Base-by-base conservation (phyloP, 768 basidiomycete genomes). In the Amanita exitialis region DNA sequence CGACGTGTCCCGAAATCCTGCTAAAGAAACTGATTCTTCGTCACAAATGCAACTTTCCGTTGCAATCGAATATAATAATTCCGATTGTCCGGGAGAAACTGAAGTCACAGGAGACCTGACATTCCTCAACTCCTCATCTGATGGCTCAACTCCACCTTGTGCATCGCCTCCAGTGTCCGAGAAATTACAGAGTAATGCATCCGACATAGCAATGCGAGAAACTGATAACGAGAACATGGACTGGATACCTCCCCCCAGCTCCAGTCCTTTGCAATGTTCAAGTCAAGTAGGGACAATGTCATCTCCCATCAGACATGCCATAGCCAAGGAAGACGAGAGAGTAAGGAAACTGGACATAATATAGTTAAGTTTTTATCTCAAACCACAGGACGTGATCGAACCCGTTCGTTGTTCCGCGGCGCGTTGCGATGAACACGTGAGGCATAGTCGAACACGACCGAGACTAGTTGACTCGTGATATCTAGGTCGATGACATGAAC, bases 171-270 rank as follows among this genome's bases (percentile, higher is more conserved):
- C 27, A 5, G 27, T 28, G n/a, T 44, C 43, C 27, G 16, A 44
- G 27, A 9, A 9, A 28, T 27, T n/a, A 16, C 43, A 15, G 23
- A 8, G 27, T 34, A 34, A 28, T 25, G 21, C 28, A 42, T 15
- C 8, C 6, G n/a, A 13, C 2, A 10, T 39, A 28, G 3, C 21
- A 18, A 23, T 28, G 32, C 32, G 6, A 35, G 21, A 43, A 15
- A n/a, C 8, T 9, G 37, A n/a, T 25, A 6, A 7, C 16, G 37
- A 28, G 18, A 27, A 38, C 6, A 20, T 15, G 28, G 39, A 13
- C 42, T 44, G 41, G 35, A n/a, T 8, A 25, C 34, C 43, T 9
- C 44, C 52, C 37, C 54, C 46, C 13, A 42, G 25, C 28, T 49
- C 49, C 16, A 49, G 49, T 42, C 49, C 49, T 20, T 28, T 30